A percentile compares a stretch with the other conserved stretches of the same genome.
Evolutionary conservation across 2,329 filamentous ascomycete species (phyloP).

Genomic region (Ceratocystis lukuohia): DNA sequence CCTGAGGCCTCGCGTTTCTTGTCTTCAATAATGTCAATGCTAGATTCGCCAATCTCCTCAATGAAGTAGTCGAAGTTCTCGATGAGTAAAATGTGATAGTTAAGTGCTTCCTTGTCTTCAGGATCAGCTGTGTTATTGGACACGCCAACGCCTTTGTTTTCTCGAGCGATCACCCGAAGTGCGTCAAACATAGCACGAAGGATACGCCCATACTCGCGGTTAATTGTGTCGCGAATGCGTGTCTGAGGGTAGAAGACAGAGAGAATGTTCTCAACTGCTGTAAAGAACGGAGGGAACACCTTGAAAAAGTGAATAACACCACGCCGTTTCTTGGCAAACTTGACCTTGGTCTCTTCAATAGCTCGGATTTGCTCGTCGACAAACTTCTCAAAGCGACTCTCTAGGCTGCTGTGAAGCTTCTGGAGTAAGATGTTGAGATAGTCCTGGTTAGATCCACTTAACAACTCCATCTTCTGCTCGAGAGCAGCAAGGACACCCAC

Average conservation of each 20-base stretch:
- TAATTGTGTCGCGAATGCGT: slow-evolving; percentile 60
- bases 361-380: slow-evolving; percentile 89
- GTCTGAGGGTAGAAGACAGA: slow-evolving; percentile 38
- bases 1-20: slow-evolving; percentile 67
- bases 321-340: slow-evolving; percentile 87
- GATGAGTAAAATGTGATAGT: slow-evolving; percentile 93
- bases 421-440: slow-evolving; percentile 70
- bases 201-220: slow-evolving; percentile 76
- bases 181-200: slow-evolving; percentile 96
- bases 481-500: slow-evolving; percentile 73
- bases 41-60: slow-evolving; percentile 65
- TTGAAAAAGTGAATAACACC: slow-evolving; percentile 92
- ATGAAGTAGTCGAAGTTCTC: slow-evolving; percentile 99
- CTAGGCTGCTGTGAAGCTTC: slow-evolving; percentile 61
- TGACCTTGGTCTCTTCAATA: slow-evolving; percentile 96
- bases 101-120: slow-evolving; percentile 92
- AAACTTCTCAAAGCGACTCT: slow-evolving; percentile 70
- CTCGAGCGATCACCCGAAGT: slow-evolving; percentile 78
- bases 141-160: slow-evolving; percentile 43
- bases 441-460: slow-evolving; percentile 86
- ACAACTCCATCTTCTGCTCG: slow-evolving; percentile 63
- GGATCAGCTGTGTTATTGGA: slow-evolving; percentile 37
- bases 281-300: slow-evolving; percentile 77
- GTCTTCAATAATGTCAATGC: slow-evolving; percentile 62
- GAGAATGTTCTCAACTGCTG: slow-evolving; percentile 74